A percentile compares a stretch with the other conserved stretches of the same genome.
phyloP scores from a whole-genome alignment of 352 stramenopile species.

The Globisporangium parvum region DNA sequence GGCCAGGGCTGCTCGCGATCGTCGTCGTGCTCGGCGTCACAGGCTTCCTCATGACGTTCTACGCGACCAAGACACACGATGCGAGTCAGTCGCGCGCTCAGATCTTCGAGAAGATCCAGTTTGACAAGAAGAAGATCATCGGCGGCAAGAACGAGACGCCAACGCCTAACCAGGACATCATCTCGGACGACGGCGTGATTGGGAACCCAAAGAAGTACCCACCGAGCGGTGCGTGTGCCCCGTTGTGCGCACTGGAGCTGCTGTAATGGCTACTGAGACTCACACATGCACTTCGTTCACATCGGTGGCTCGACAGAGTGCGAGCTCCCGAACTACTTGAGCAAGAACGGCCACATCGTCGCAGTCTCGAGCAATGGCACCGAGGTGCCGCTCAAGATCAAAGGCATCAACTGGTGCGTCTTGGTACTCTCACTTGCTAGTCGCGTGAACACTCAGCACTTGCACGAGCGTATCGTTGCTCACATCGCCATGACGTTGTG shows the following conservation, averaged over 20 bases:
- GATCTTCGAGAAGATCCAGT: slow-evolving; percentile 17
- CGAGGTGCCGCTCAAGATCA: slow-evolving; percentile 54
- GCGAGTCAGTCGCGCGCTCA: slow-evolving; percentile 11
- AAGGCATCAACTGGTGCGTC: slow-evolving; percentile 53
- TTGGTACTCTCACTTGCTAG: too few species aligned
- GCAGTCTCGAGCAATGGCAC: slow-evolving; percentile 48
- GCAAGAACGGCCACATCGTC: slow-evolving; percentile 59
- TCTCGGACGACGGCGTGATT: slow-evolving; percentile 57
- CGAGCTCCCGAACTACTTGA: slow-evolving; percentile 62
- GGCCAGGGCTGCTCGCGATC: slow-evolving; percentile 24
- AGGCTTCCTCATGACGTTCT: slow-evolving; percentile 24
- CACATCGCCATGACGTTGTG: too few species aligned
- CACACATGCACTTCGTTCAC: too few species aligned
- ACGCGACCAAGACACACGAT: slow-evolving; percentile 16
- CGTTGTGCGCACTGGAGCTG: too few species aligned
- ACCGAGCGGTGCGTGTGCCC: slow-evolving; percentile 20
- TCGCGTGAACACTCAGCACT: too few species aligned
- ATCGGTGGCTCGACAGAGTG: slow-evolving; percentile 13
- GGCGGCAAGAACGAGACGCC: slow-evolving; percentile 10
- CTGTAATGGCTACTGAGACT: too few species aligned
- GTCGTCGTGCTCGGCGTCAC: slow-evolving; percentile 29
- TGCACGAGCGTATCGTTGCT: too few species aligned
- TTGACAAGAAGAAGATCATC: neutral
- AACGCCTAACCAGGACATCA: slow-evolving; percentile 27
- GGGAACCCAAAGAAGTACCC: slow-evolving; percentile 75